Conservation (phyloP, 1,284 basidiomycete genomes). For the Crucibulum parvulum region DNA sequence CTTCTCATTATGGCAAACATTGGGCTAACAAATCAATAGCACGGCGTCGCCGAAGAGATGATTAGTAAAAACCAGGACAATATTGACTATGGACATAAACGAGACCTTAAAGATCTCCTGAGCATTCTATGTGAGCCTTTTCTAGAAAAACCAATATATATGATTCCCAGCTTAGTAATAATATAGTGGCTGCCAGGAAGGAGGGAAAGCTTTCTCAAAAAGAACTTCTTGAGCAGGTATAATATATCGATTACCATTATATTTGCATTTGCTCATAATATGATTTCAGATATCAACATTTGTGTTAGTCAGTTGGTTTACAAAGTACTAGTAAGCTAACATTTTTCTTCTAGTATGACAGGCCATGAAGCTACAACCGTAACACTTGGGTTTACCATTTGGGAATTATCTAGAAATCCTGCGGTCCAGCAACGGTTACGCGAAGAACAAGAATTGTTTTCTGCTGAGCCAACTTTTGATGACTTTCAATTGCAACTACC, state of each 20-base stretch:
- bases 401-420: constrained; percentile 44
- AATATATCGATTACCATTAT: not conserved
- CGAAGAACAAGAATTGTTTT: constrained; percentile 41
- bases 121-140: not conserved
- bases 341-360: constrained; percentile 5
- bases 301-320: constrained; percentile 6
- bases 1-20: not conserved
- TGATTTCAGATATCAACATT: constrained; percentile 11
- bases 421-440: constrained; percentile 45
- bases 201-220: not conserved
- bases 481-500: constrained; percentile 33
- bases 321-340: not conserved
- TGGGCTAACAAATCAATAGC: not conserved
- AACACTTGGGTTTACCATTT: constrained; percentile 22
- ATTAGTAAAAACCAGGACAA: not conserved
- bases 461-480: constrained; percentile 31
- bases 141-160: not conserved
- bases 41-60: not conserved
- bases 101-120: not conserved
- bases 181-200: not conserved
- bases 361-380: constrained; percentile 12
- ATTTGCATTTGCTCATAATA: not conserved
- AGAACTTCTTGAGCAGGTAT: not conserved
- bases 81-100: not conserved
- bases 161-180: not conserved